Percentiles rank a stretch among this genome's conserved stretches.
Evolutionary conservation across 306 rosid species (phyloP).

Genomic region (Heteromeles arbutifolia): DNA sequence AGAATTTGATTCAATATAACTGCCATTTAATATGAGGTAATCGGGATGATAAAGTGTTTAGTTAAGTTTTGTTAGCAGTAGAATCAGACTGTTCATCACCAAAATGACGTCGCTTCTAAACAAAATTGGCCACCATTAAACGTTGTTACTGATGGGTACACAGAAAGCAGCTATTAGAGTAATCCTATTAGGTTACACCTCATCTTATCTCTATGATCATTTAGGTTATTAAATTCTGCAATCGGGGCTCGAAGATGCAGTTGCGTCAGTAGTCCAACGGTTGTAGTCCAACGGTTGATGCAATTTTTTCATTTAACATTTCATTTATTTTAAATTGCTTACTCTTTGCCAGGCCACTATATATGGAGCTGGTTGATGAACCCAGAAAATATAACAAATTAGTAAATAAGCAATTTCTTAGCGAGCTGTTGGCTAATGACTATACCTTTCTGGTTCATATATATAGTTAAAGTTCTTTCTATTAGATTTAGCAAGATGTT

Average conservation of each 20-base stretch:
- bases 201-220: no score
- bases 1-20: background rate
- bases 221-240: no score
- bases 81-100: background rate
- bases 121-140: background rate
- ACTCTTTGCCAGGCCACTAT: no score
- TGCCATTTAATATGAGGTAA: background rate
- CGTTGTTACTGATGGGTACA: background rate
- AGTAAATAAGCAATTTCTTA: background rate
- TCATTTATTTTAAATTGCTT: no score
- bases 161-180: background rate
- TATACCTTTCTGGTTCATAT: background rate
- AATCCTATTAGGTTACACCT: no score
- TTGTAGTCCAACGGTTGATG: conserved; percentile 6
- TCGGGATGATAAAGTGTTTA: background rate
- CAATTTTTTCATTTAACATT: background rate
- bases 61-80: background rate
- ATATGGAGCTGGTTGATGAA: no score
- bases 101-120: background rate
- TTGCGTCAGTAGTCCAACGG: background rate
- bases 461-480: background rate
- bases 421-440: background rate
- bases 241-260: background rate
- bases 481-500: background rate
- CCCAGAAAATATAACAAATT: no score